Base-by-base conservation (phyloP, 2,329 filamentous ascomycete species). In the Arthrobotrys pseudoclavata region DNA sequence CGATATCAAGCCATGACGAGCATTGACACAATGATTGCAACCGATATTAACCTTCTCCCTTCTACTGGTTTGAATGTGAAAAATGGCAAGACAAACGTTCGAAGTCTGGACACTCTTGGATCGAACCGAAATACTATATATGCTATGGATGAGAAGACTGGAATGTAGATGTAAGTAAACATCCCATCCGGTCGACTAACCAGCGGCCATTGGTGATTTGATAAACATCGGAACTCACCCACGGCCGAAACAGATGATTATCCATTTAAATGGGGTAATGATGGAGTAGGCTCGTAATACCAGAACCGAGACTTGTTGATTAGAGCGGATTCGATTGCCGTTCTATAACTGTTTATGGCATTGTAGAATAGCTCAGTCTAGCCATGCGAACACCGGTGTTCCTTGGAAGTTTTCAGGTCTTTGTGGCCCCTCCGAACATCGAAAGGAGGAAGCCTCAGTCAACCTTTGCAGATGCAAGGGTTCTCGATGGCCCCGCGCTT, bases 391-490 rank as follows among this genome's bases (percentile, higher is more conserved):
- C 15, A 18, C 26, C 29, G 10, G 18, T 15, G 9, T 2, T 37
- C 29, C 18, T 3, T 42, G 20, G 34, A 5, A 31, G 6, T 29
- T 42, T 29, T 26, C 7, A 53, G 24, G 24, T 31, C 10, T 53
- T 13, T n/a, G 22, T 15, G 42, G 12, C 24, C 18, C 34, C 7
- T n/a, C 31, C 4, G 20, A 24, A 26, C 42, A 26, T 34, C 29
- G 7, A 34, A 10, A 52, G 45, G 12, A 18, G 20, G 5, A 22
- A 22, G 34, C 34, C 37, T 52, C 62, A 76, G 40, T 77, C 74
- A 62, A 77, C 74, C 26, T 77, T 77, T 4, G 74, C 74, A 48
- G 57, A 71, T 6, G 74, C 74, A 42, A 77, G 67, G 7, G 67
- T 71, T 22, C 74, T 77, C 45, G 67, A 77, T 15, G 67, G 34